Evolutionary conservation across 345 rosid genomes (phyloP), one percentile per base, ranked within the genome.

Genomic region (Odontarrhena argentea): DNA sequence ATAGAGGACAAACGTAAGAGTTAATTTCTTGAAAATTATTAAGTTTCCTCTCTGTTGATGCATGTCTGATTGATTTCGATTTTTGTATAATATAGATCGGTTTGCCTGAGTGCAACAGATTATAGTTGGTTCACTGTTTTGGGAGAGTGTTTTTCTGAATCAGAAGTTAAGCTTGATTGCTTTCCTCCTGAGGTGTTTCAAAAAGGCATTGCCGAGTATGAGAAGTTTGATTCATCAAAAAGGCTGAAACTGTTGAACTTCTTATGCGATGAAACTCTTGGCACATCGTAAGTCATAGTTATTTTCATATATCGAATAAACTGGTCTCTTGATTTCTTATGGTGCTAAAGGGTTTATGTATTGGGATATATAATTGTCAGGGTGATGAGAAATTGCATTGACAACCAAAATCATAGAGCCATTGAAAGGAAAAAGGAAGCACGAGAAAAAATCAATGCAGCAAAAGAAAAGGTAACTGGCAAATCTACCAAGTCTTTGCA

Each of bases 191-290:
- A 75, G 22, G 63, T 79, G 60, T 81, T 75, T 63, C 1, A 40
- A 22, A 30, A 58, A 13, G 85, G 84, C 14, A 65, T 77, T 72
- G 78, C 70, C 66, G 80, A 49, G 18, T 88, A 83, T 69, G 84
- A 75, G 45, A 36, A 51, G 42, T 49, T 86, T 71, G 71, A 68
- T 48, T 38, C 77, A 61, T 74, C 76, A 0, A 47, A 76, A 61
- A 86, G 75, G 80, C 82, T 86, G 26, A 77, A 65, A 74, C 82
- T 88, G 58, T 72, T 88, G 52, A 86, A 81, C 55, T 78, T 84
- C 77, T 47, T 88, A 60, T 88, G 96, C 12, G 90, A 86, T 71
- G 92, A 88, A 67, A 74, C 78, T 30, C 88, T 86, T 54, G 74
- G 82, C 77, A 86, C 86, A 3, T 26, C 3, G 90, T 88, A 82